Conservation (phyloP, 495 filamentous ascomycete species). For the Tuber melanosporum region DNA sequence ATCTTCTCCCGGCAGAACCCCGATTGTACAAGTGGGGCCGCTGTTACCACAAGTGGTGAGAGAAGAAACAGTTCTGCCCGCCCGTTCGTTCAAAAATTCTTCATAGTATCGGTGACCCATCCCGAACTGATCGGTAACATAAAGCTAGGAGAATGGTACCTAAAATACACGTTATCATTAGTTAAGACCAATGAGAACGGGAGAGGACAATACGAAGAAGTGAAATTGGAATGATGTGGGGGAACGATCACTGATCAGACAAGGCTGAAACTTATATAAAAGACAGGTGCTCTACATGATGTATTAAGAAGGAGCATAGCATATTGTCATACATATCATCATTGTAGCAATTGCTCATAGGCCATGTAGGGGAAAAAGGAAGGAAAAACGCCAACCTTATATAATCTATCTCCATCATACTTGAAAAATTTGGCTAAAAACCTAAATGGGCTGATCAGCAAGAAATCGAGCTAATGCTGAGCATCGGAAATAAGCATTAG, state of each 20-base stretch:
- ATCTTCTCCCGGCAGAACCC: slow-evolving; percentile 30
- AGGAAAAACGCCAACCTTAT: slow-evolving; percentile 25
- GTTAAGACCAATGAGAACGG: neutral
- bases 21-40: slow-evolving; percentile 39
- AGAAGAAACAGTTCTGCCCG: slow-evolving; percentile 40
- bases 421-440: neutral
- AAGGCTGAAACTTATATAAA: slow-evolving; percentile 43
- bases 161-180: slow-evolving; percentile 9
- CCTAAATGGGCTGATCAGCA: slow-evolving; percentile 10
- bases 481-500: neutral
- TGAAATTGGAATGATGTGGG: slow-evolving; percentile 4
- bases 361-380: neutral
- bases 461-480: neutral
- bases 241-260: slow-evolving; percentile 41
- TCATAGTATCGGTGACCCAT: slow-evolving; percentile 29
- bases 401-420: neutral
- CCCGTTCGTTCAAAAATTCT: slow-evolving; percentile 44
- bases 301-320: slow-evolving; percentile 42
- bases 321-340: slow-evolving; percentile 41
- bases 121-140: neutral
- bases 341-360: slow-evolving; percentile 25
- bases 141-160: slow-evolving; percentile 10
- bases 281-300: slow-evolving; percentile 39
- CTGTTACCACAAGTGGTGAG: slow-evolving; percentile 40
- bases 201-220: neutral